A percentile compares a stretch with the other conserved stretches of the same genome.
These are phyloP conservation scores for Candida pseudoglaebosa DNA, from an alignment of 805 yeast genomes.

Conservation along the genomic window DNA sequence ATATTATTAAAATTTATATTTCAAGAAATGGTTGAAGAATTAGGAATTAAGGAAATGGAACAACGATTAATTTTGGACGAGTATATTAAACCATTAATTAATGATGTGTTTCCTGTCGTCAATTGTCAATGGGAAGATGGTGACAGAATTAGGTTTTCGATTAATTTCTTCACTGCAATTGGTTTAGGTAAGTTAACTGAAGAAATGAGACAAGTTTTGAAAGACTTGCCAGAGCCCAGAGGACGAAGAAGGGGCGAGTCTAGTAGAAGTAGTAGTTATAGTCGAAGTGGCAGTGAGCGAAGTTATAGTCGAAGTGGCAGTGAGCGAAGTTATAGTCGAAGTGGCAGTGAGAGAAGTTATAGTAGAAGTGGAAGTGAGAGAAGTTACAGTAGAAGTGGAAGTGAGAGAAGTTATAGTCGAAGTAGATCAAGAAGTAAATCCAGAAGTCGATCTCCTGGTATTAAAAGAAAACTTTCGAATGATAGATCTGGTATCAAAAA, in stretches of 20 bases:
- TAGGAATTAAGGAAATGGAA: constrained; percentile 55
- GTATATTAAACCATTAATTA: constrained; percentile 43
- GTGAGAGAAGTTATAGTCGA: constrained; percentile 4
- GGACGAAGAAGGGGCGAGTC: constrained; percentile 8
- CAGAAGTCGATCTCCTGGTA: too few relatives aligned
- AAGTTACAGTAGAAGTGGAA: constrained; percentile 14
- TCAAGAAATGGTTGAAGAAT: constrained; percentile 71
- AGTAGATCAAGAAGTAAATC: constrained; percentile 12
- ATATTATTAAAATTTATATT: constrained; percentile 78
- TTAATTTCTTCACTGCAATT: constrained; percentile 90
- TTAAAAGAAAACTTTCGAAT: not conserved
- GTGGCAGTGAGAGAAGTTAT: constrained; percentile 8
- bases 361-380: constrained; percentile 15
- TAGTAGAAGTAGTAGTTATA: constrained; percentile 12
- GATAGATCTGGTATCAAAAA: not conserved
- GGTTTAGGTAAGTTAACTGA: constrained; percentile 84
- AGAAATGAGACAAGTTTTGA: constrained; percentile 61
- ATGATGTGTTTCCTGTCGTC: constrained; percentile 61
- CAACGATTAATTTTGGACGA: constrained; percentile 48
- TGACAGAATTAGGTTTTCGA: constrained; percentile 66
- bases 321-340: constrained; percentile 13
- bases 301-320: constrained; percentile 13
- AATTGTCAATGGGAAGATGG: constrained; percentile 30
- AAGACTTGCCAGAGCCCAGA: constrained; percentile 22
- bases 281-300: constrained; percentile 9